A percentile compares a stretch with the other conserved stretches of the same genome.
These are phyloP conservation scores for Ustilago sp. DNA, from an alignment of 1,284 basidiomycete genomes.

Conservation along the genomic window DNA sequence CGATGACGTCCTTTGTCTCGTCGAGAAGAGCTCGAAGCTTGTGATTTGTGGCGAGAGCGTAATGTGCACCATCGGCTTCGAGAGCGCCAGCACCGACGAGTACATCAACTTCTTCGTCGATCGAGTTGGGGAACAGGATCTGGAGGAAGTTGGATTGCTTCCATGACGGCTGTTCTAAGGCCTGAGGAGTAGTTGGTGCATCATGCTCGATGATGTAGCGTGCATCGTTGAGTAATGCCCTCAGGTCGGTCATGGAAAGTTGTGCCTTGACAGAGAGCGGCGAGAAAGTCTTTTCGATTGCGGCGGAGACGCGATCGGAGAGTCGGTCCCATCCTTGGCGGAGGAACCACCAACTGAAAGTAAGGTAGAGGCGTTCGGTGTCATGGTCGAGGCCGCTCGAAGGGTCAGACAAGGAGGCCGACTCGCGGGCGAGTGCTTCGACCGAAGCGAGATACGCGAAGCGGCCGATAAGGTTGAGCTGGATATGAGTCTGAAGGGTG, in stretches of 20 bases:
- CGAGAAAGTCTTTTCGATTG: constrained; percentile 80
- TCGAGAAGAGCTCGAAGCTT: constrained; percentile 77
- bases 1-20: constrained; percentile 77
- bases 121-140: constrained; percentile 60
- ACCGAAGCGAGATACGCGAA: constrained; percentile 82
- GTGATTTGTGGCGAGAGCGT: constrained; percentile 69
- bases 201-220: constrained; percentile 43
- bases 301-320: constrained; percentile 77
- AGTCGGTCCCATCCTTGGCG: constrained; percentile 89
- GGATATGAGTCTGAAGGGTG: constrained; percentile 82
- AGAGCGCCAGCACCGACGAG: constrained; percentile 65
- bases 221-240: constrained; percentile 59
- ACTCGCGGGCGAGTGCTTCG: constrained; percentile 70
- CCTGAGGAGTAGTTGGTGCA: background rate
- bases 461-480: constrained; percentile 85
- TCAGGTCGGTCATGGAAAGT: constrained; percentile 77
- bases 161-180: constrained; percentile 14
- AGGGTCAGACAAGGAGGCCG: constrained; percentile 3
- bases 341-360: constrained; percentile 89
- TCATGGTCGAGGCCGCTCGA: constrained; percentile 70
- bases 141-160: constrained; percentile 49
- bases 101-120: constrained; percentile 54
- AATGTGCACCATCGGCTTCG: constrained; percentile 17
- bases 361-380: constrained; percentile 82
- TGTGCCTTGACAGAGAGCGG: constrained; percentile 81